Base-by-base conservation (phyloP, 2,329 filamentous ascomycete genomes). In the Curvularia verruculosa region DNA sequence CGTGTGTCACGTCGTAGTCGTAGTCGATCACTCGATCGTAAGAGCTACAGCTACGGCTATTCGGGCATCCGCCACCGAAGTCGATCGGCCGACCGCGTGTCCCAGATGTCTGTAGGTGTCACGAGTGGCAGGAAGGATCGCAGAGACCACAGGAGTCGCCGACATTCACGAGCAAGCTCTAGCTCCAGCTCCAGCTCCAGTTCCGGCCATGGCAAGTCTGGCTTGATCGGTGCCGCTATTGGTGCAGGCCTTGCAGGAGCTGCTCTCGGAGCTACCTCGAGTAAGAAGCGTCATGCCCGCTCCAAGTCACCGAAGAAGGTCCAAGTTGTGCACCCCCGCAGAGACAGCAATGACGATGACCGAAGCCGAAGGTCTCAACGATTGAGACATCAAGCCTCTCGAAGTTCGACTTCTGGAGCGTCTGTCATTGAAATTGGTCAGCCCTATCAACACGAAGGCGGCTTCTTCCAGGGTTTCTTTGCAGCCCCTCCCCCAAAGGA, bases 351-450 rank as follows among this genome's bases (percentile, higher is more conserved):
- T 29, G 65, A 64, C 24, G 58, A 72, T 50, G 73, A 75, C 41
- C 69, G 67, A 26, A 65, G 66, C 15, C 62, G 63, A 40, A 62
- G 63, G 37, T 68, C 68, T 12, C 65, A 74, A 21, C 65, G 69
- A 29, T 55, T 69, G 8, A 64, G 66, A 36, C 68, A 60, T 52
- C 74, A 73, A 39, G 69, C 68, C 15, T 76, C 73, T 36, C 68
- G 71, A 46, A 76, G 73, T 61, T 76, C 74, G 34, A 56, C 69
- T 10, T 70, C 67, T 40, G 83, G 83, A 40, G 84, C 83, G 15
- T 89, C 87, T 1, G 81, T 87, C 54, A 75, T 90, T 52, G 88
- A 91, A 67, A 87, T 91, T 50, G 89, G 88, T 47, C 82, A 82
- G 37, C 78, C 80, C 45, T 80, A 81, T 50, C 80, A 77, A 56